These are phyloP conservation scores for Candida sp. DNA, from an alignment of 1,139 yeast species.

Conservation along the genomic window DNA sequence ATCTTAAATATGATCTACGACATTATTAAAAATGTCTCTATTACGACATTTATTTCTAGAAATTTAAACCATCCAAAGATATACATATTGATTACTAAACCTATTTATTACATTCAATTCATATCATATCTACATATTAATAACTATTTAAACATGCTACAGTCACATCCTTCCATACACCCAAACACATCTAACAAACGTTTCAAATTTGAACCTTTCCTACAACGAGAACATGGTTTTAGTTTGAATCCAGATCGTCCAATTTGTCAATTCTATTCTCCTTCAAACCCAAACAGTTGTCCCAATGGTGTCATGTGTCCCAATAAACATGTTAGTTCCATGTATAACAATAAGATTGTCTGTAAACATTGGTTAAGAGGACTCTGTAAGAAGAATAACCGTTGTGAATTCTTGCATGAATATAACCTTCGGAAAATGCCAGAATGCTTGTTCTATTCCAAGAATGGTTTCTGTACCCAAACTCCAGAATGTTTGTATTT, in stretches of 20 bases:
- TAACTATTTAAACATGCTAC: conserved; percentile 18
- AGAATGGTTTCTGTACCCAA: conserved; percentile 92
- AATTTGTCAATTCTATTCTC: conserved; percentile 70
- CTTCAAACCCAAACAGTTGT: conserved; percentile 60
- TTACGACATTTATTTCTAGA: too few species aligned
- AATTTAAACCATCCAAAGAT: too few species aligned
- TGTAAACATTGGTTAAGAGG: conserved; percentile 99
- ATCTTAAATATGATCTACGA: too few species aligned
- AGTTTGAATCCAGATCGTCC: conserved; percentile 92
- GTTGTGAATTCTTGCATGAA: conserved; percentile 95
- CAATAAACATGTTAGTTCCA: conserved; percentile 81
- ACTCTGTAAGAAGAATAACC: conserved; percentile 93
- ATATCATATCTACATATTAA: too few species aligned
- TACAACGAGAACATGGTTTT: conserved; percentile 75
- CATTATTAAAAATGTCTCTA: too few species aligned
- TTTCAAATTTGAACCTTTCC: conserved; percentile 82
- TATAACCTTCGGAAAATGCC: conserved; percentile 96
- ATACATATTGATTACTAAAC: too few species aligned
- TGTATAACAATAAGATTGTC: conserved; percentile 78
- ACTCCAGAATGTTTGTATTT: conserved; percentile 91
- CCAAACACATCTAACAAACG: conserved; percentile 40
- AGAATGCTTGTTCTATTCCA: conserved; percentile 84
- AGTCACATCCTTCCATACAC: conserved; percentile 37
- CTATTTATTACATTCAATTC: too few species aligned
- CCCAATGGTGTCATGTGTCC: conserved; percentile 86